Evolutionary conservation across 1,284 basidiomycete species (phyloP), one percentile per base, ranked within the genome.

Genomic region (Tremellales sp.): DNA sequence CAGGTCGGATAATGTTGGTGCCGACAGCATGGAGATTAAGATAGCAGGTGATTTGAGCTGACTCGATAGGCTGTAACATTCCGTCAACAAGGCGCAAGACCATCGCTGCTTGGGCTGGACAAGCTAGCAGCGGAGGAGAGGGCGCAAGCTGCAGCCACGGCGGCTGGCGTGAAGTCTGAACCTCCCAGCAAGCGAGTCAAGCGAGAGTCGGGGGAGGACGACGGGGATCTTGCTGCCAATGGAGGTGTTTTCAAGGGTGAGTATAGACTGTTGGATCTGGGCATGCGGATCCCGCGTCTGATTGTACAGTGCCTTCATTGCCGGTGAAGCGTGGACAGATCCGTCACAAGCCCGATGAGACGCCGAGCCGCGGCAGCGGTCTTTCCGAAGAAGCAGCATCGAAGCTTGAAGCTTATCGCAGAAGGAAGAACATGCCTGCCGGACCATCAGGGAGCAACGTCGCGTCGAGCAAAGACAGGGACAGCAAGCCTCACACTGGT

Each of bases 311-410:
- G 5, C 90, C 90, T 1, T 79, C 71, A 25, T 64, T 92, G 10
- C 79, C 48, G 73, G 79, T 73, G 15, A 79, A 83, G 40, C 72
- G 77, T 12, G 76, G 76, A 33, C 82, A 85, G 60, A 70, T 80
- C 2, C 81, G 92, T 11, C 83, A 87, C 53, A 77, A 86, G 58
- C 87, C 84, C 0, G 86, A 87, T 58, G 91, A 94, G 59, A 97
- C 92, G 0, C 92, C 92, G 0, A 93, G 91, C n/a, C 88, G 93
- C 67, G 85, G 88, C 1, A 86, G 88, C 42, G 93, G 92, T 11
- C 75, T 97, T 25, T 87, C 87, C 0, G 85, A 89, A 23, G 74
- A 77, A 1, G 89, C 85, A 8, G 78, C 84, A 23, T 78, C 80
- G 58, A 76, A 81, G 52, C 72, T 96, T 25, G 89, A 92, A 48